Evolutionary conservation across 1,284 basidiomycete species (phyloP), one percentile per base, ranked within the genome.

Genomic region (Jaminaea rosea): DNA sequence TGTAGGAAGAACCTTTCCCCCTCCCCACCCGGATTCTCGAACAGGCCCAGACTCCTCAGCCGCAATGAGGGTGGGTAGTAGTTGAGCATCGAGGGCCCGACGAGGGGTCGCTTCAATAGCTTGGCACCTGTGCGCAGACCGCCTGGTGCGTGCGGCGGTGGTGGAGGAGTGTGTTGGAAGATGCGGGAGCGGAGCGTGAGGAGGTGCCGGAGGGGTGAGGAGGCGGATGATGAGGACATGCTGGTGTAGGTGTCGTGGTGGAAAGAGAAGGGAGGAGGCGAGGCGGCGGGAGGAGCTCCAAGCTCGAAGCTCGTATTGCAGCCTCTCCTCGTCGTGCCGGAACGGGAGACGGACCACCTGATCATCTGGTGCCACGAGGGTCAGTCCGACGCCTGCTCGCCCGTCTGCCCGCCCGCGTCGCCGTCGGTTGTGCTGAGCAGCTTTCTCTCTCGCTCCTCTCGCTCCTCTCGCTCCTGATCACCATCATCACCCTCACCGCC

Each of bases 11-110:
- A 3, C 19, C 19, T 50, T 50, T 3, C 62, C 60, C 8, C 64
- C 29, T 46, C 34, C 27, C 34, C 29, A 42, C 24, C 13, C 23
- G 19, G 26, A 19, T 19, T 53, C 50, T 28, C 46, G 19, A 39
- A 17, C 36, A 39, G 36, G 36, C 3, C 36, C 9, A 36, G 21
- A 26, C 24, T n/a, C 15, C 24, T 37, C 19, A 68, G 56, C 36
- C 69, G 67, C 45, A 72, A 42, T 9, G 57, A 60, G 8, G 68
- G 60, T 10, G 68, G 68, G 46, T 72, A 72, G 60, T 72, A 72
- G 1, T 46, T 44, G 29, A 71, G 51, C 69, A 72, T 71, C 3
- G 64, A 56, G 15, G 63, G 65, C 9, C 68, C 69, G 26, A 63
- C 60, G 21, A 72, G 56, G 19, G 60, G 44, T 50, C 65, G 55